A percentile compares a stretch with the other conserved stretches of the same genome.
Evolutionary conservation across 495 filamentous ascomycete genomes (phyloP).

Genomic region (Polyplosphaeria fusca): DNA sequence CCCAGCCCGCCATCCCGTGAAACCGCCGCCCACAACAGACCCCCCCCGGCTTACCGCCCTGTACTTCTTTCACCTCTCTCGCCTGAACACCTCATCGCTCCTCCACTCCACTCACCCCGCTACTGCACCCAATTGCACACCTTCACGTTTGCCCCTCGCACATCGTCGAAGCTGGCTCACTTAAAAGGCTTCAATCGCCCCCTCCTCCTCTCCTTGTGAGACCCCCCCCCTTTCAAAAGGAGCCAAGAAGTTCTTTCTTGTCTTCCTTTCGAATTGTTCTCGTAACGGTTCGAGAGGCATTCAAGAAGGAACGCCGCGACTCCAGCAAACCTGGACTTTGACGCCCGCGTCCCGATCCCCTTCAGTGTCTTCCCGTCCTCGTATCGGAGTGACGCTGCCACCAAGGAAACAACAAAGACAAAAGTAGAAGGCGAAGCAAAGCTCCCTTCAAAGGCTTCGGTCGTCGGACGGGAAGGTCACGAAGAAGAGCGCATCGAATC

Average conservation of each 20-base stretch:
- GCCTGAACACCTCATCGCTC: constrained; percentile 14
- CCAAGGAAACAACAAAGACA: constrained; percentile 66
- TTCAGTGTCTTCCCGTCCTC: constrained; percentile 99
- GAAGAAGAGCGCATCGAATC: constrained; percentile 60
- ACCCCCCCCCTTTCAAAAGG: constrained; percentile 41
- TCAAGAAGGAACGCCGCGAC: constrained; percentile 82
- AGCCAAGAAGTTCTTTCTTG: constrained; percentile 87
- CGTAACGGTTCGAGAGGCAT: constrained; percentile 80
- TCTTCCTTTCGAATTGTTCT: constrained; percentile 84
- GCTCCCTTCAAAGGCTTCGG: constrained; percentile 65
- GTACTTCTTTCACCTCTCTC: constrained; percentile 2
- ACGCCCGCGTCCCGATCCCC: constrained; percentile 97
- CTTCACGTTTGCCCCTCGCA: constrained; percentile 5
- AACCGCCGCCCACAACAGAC: constrained; percentile 14
- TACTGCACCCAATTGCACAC: constrained; percentile 33
- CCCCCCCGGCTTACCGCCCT: constrained; percentile 18
- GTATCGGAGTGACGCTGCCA: constrained; percentile 88
- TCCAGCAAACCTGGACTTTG: constrained; percentile 99
- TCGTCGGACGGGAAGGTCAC: constrained; percentile 95
- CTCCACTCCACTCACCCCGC: constrained; percentile 22
- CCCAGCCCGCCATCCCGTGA: constrained; percentile 29
- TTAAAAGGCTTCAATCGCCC: constrained; percentile 6
- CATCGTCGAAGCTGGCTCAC: constrained; percentile 27
- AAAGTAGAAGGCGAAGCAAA: constrained; percentile 87
- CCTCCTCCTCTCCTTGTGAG: constrained; percentile 23